phyloP scores from a whole-genome alignment of 495 filamentous ascomycete species.

The Eremomyces bilateralis region DNA sequence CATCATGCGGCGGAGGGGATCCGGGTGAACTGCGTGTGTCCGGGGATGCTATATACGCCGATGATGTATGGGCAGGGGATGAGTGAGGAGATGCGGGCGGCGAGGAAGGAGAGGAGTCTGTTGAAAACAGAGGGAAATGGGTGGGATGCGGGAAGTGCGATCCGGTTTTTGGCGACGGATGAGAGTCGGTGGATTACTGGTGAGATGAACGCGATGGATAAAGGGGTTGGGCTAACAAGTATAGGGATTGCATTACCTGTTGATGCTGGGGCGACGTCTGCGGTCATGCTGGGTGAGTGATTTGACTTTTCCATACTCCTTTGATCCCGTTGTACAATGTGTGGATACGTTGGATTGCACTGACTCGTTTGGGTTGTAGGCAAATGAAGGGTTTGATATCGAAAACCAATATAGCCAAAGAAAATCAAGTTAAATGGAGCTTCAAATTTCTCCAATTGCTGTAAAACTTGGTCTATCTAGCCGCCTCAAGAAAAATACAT shows the following conservation, averaged over 20 bases:
- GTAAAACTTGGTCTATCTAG: too few species aligned
- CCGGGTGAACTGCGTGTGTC: slow-evolving; percentile 37
- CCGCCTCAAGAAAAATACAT: too few species aligned
- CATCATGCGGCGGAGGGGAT: slow-evolving; percentile 32
- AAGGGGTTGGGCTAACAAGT: too few species aligned
- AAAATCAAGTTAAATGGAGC: too few species aligned
- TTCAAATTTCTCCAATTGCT: too few species aligned
- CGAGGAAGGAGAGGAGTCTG: slow-evolving; percentile 26
- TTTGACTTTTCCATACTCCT: too few species aligned
- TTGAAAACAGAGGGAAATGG: slow-evolving; percentile 31
- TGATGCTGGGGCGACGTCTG: slow-evolving; percentile 8
- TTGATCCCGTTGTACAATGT: too few species aligned
- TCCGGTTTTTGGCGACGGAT: slow-evolving; percentile 7
- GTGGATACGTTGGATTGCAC: too few species aligned
- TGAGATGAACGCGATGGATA: slow-evolving; percentile 9
- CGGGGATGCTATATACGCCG: slow-evolving; percentile 38
- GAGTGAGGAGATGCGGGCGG: slow-evolving; percentile 25
- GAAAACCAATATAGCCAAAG: too few species aligned
- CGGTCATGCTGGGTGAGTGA: slow-evolving; percentile 1
- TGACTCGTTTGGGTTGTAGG: too few species aligned
- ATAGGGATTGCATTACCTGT: too few species aligned
- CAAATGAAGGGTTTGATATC: too few species aligned
- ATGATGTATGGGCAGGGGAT: slow-evolving; percentile 32
- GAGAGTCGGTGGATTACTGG: slow-evolving; percentile 11
- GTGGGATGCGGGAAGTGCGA: slow-evolving; percentile 22